Evolutionary conservation across 2,329 filamentous ascomycete species (phyloP).

Genomic region (Curvularia sp.): DNA sequence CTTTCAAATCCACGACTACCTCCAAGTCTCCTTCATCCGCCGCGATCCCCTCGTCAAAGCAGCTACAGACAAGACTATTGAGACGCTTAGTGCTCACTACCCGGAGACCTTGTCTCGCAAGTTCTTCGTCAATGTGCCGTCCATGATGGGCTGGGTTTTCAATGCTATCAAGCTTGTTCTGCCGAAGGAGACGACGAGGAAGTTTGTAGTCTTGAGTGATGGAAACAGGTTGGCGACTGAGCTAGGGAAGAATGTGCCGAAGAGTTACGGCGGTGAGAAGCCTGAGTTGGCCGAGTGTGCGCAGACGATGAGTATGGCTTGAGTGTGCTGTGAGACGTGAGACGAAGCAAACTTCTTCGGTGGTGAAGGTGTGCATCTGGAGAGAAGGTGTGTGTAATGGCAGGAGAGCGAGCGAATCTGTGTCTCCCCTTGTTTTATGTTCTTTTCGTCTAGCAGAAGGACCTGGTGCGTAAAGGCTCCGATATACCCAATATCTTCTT

Average conservation of each 20-base stretch:
- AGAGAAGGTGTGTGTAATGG: background rate
- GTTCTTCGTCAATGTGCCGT: conserved; percentile 94
- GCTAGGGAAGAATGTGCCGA: conserved; percentile 71
- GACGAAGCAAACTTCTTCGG: background rate
- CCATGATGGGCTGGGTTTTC: conserved; percentile 82
- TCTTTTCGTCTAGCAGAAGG: background rate
- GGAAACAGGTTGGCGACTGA: conserved; percentile 72
- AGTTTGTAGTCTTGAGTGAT: conserved; percentile 59
- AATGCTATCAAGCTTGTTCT: conserved; percentile 56
- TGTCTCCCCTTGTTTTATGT: background rate
- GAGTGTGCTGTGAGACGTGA: background rate
- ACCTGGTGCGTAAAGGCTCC: background rate
- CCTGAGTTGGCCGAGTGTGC: conserved; percentile 55
- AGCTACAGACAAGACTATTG: conserved; percentile 80
- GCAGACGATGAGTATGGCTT: conserved; percentile 51
- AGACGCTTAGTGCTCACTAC: conserved; percentile 80
- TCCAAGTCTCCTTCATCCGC: conserved; percentile 83
- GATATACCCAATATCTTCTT: conserved; percentile 2
- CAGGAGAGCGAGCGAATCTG: background rate
- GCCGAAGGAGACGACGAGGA: conserved; percentile 57
- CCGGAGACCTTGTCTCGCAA: conserved; percentile 89
- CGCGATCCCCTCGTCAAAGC: conserved; percentile 78
- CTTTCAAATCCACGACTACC: conserved; percentile 93
- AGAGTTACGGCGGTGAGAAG: conserved; percentile 79
- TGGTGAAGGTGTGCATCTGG: background rate